phyloP scores from a whole-genome alignment of 176 grass and related monocot species.

The Triticum urartu region DNA sequence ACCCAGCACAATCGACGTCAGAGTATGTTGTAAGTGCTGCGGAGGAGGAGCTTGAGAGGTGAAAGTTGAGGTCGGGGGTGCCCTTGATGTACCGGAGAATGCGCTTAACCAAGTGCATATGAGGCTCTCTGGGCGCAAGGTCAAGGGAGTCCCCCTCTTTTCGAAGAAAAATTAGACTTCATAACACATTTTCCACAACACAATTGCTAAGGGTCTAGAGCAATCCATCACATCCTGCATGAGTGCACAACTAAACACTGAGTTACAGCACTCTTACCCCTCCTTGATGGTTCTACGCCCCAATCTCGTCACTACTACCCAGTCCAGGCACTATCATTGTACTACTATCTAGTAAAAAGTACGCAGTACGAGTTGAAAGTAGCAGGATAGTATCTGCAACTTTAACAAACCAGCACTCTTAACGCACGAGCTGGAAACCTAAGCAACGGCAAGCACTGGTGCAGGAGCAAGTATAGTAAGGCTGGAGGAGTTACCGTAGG shows the following conservation, averaged over 20 bases:
- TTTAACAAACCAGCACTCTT: not conserved
- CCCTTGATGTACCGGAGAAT: too few species aligned
- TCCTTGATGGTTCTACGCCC: constrained; percentile 15
- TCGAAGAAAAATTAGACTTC: not conserved
- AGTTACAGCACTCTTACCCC: not conserved
- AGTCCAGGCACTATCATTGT: not conserved
- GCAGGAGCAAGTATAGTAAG: not conserved
- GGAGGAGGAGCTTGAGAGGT: too few species aligned
- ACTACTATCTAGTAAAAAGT: constrained; percentile 8
- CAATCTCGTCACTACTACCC: not conserved
- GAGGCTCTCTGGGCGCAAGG: too few species aligned
- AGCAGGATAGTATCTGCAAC: not conserved
- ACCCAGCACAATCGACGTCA: too few species aligned
- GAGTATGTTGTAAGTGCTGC: too few species aligned
- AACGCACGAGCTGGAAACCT: not conserved
- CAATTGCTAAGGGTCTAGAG: not conserved
- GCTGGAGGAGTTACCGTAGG: constrained; percentile 31
- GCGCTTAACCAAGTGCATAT: too few species aligned
- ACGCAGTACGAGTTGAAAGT: not conserved
- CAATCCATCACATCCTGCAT: not conserved
- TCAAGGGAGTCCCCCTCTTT: not conserved
- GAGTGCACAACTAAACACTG: not conserved
- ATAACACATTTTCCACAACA: not conserved
- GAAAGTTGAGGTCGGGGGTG: too few species aligned
- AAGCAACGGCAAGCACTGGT: constrained; percentile 3